Evolutionary conservation across 1,139 yeast species (phyloP).

Genomic region (Pichia norvegensis): DNA sequence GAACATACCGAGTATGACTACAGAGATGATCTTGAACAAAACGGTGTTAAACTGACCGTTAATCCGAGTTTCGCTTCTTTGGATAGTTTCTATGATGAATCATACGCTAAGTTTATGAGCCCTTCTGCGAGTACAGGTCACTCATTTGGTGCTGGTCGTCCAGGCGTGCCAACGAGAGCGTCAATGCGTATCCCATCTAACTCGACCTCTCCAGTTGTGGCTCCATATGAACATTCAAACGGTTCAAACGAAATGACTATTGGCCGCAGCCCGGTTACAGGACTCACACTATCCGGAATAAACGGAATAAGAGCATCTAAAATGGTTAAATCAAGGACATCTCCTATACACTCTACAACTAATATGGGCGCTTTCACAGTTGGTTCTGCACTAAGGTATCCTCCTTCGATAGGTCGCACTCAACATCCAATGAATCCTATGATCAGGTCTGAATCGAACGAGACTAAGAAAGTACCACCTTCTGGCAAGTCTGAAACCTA

Average conservation of each 20-base stretch:
- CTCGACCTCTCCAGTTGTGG: slow-evolving; percentile 4
- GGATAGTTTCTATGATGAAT: slow-evolving; percentile 63
- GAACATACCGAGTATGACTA: slow-evolving; percentile 17
- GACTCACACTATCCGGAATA: neutral
- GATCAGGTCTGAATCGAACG: neutral
- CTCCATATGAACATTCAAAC: slow-evolving; percentile 4
- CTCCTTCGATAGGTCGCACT: neutral
- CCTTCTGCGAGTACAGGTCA: neutral
- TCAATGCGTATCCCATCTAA: neutral
- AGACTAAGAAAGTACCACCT: neutral
- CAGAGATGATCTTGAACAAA: slow-evolving; percentile 17
- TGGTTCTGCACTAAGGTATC: neutral
- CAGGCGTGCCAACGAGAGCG: neutral
- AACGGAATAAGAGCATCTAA: slow-evolving; percentile 4
- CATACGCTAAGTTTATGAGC: slow-evolving; percentile 13
- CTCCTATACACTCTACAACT: slow-evolving; percentile 2
- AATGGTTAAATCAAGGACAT: neutral
- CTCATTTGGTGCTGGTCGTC: neutral
- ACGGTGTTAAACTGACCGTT: slow-evolving; percentile 43
- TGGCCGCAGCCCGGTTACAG: slow-evolving; percentile 2
- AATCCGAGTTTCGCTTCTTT: slow-evolving; percentile 72
- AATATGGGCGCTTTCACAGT: neutral
- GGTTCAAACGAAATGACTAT: neutral
- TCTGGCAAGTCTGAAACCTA: no score
- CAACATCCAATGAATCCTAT: slow-evolving; percentile 4